Percentiles rank a stretch among this genome's conserved stretches.
phyloP scores from a whole-genome alignment of 129 eudicot genomes.

The Sambucus nigra region DNA sequence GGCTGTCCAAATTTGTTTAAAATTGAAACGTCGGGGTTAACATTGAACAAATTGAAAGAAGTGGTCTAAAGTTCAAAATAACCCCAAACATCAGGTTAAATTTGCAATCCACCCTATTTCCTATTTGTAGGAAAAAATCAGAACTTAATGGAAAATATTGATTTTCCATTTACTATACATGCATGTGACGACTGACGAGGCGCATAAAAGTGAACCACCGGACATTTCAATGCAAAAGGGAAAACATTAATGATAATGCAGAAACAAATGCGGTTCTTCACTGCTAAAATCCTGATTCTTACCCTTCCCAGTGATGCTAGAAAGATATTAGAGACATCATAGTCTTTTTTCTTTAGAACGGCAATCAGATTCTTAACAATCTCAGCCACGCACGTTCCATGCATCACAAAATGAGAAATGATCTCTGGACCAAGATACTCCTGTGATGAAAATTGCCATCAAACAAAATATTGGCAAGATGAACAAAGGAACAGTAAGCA shows the following conservation, averaged over 20 bases:
- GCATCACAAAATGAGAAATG: slow-evolving; percentile 72
- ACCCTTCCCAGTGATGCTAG: slow-evolving; percentile 73
- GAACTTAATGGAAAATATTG: background rate
- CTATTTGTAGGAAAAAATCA: no score
- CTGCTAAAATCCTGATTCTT: slow-evolving; percentile 4
- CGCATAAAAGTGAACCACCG: background rate
- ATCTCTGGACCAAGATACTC: slow-evolving; percentile 77
- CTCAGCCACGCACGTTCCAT: slow-evolving; percentile 71
- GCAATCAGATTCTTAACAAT: slow-evolving; percentile 61
- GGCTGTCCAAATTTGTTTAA: no score
- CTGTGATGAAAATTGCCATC: slow-evolving; percentile 31
- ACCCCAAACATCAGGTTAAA: no score
- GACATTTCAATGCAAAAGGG: background rate
- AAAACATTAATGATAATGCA: background rate
- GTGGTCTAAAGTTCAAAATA: no score
- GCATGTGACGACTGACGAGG: background rate
- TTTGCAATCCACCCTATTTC: no score
- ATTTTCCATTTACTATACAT: background rate
- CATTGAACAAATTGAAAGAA: no score
- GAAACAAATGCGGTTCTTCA: background rate
- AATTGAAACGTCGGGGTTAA: no score
- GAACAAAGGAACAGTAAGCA: slow-evolving; percentile 1
- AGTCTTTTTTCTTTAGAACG: slow-evolving; percentile 62
- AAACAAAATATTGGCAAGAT: background rate
- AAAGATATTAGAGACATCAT: slow-evolving; percentile 47